Conservation (phyloP, 495 filamentous ascomycete species). For the Aspergillus affinis region DNA sequence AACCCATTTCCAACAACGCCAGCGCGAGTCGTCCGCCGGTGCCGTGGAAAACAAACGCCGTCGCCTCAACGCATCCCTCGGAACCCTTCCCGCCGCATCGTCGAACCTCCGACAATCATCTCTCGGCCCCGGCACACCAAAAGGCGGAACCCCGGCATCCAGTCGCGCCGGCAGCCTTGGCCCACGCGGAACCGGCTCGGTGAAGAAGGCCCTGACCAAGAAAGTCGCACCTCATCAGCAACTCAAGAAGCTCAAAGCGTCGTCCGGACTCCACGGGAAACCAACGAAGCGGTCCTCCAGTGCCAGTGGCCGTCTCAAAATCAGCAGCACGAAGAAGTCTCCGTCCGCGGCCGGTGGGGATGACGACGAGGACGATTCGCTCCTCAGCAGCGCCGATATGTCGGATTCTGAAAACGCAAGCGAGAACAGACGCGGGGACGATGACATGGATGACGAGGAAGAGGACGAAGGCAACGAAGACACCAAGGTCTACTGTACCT, state of each 20-base stretch:
- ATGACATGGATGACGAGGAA: conserved; percentile 66
- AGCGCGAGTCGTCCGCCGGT: conserved; percentile 76
- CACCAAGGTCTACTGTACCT: conserved; percentile 87
- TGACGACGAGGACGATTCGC: conserved; percentile 64
- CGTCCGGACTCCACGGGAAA: conserved; percentile 45
- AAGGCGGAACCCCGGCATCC: conserved; percentile 62
- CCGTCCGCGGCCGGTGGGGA: conserved; percentile 60
- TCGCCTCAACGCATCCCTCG: conserved; percentile 63
- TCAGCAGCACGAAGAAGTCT: conserved; percentile 54
- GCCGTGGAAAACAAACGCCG: conserved; percentile 72
- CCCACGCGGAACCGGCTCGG: conserved; percentile 50
- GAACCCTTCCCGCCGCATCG: conserved; percentile 64
- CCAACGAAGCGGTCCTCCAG: conserved; percentile 55
- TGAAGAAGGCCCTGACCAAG: conserved; percentile 62
- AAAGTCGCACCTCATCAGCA: conserved; percentile 68
- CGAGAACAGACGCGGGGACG: conserved; percentile 38
- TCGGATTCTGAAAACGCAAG: conserved; percentile 49
- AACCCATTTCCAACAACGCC: conserved; percentile 59
- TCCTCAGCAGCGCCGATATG: conserved; percentile 50
- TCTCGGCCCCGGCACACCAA: conserved; percentile 83
- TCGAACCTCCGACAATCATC: conserved; percentile 81
- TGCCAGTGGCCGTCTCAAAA: conserved; percentile 37
- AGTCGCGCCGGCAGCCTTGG: conserved; percentile 72
- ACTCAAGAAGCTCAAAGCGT: conserved; percentile 51
- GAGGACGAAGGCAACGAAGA: conserved; percentile 87